Evolutionary conservation across 2,329 filamentous ascomycete species (phyloP).

Genomic region (Aspergillus japonicus): DNA sequence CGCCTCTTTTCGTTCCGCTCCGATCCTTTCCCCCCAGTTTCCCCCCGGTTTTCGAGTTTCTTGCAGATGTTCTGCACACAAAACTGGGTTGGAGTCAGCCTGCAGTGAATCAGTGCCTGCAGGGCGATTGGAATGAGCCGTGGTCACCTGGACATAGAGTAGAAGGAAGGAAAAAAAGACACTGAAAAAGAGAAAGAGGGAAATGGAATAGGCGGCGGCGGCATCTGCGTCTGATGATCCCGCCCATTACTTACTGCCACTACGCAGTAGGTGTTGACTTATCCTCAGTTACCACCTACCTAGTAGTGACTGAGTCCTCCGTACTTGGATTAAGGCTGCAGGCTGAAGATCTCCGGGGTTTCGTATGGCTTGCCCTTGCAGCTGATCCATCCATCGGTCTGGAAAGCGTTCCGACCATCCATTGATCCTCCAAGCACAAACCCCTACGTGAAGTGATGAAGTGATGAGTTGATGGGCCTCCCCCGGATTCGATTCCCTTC

Average conservation of each 20-base stretch:
- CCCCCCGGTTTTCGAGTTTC: not conserved
- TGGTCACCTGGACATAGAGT: slow-evolving; percentile 1
- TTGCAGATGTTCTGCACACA: not conserved
- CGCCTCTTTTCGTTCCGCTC: not conserved
- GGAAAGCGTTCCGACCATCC: not conserved
- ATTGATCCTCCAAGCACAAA: not conserved
- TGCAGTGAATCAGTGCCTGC: not conserved
- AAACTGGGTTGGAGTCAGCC: slow-evolving; percentile 2
- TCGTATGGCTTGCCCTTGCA: slow-evolving; percentile 15
- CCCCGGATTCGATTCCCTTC: not conserved
- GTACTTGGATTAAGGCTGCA: slow-evolving; percentile 2
- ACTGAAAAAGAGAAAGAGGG: not conserved
- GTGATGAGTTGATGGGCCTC: no score
- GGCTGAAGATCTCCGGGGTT: slow-evolving; percentile 8
- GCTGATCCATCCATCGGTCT: slow-evolving; percentile 4
- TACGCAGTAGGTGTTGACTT: no score
- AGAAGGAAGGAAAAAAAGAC: not conserved
- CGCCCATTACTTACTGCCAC: no score
- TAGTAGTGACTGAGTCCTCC: no score
- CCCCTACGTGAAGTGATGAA: no score
- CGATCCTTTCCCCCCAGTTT: no score
- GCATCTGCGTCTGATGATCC: no score
- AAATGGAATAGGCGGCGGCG: no score
- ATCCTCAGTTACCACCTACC: no score
- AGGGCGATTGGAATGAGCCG: not conserved